phyloP scores from a whole-genome alignment of 805 yeast species.

The Hermanozyma aechmeae region DNA sequence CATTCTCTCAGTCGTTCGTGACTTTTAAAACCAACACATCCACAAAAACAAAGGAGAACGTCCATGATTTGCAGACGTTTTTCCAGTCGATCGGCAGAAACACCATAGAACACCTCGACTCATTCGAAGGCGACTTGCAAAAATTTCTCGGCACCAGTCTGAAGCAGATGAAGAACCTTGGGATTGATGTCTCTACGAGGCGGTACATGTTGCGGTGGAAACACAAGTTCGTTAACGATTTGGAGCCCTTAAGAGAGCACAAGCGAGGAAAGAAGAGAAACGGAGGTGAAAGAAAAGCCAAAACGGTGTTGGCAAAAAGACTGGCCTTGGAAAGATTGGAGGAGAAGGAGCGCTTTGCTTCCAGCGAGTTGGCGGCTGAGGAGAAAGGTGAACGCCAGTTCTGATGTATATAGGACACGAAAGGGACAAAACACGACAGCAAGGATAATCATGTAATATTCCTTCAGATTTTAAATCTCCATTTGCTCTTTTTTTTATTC shows the following conservation, averaged over 20 bases:
- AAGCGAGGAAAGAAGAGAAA: slow-evolving; percentile 61
- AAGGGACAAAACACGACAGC: too few relatives aligned
- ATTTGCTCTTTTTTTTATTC: too few relatives aligned
- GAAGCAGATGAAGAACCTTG: slow-evolving; percentile 56
- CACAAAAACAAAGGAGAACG: slow-evolving; percentile 34
- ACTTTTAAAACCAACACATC: slow-evolving; percentile 40
- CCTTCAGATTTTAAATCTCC: too few relatives aligned
- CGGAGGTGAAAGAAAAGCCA: slow-evolving; percentile 83
- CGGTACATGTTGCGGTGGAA: slow-evolving; percentile 68
- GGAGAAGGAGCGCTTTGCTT: slow-evolving; percentile 34
- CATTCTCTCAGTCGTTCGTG: slow-evolving; percentile 6
- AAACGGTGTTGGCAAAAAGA: slow-evolving; percentile 40
- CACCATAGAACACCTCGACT: slow-evolving; percentile 54
- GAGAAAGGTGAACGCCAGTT: slow-evolving; percentile 33
- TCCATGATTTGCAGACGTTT: slow-evolving; percentile 61
- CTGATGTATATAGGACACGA: slow-evolving; percentile 14
- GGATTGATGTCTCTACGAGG: slow-evolving; percentile 65
- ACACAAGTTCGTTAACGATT: slow-evolving; percentile 52
- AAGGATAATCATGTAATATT: too few relatives aligned
- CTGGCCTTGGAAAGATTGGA: slow-evolving; percentile 52
- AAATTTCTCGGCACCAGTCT: slow-evolving; percentile 52
- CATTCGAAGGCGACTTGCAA: slow-evolving; percentile 51
- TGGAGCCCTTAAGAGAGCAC: slow-evolving; percentile 44
- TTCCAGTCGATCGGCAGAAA: slow-evolving; percentile 73
- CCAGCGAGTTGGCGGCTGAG: slow-evolving; percentile 32